phyloP scores from a whole-genome alignment of 1,139 yeast genomes.

The Wickerhamomyces sp. region DNA sequence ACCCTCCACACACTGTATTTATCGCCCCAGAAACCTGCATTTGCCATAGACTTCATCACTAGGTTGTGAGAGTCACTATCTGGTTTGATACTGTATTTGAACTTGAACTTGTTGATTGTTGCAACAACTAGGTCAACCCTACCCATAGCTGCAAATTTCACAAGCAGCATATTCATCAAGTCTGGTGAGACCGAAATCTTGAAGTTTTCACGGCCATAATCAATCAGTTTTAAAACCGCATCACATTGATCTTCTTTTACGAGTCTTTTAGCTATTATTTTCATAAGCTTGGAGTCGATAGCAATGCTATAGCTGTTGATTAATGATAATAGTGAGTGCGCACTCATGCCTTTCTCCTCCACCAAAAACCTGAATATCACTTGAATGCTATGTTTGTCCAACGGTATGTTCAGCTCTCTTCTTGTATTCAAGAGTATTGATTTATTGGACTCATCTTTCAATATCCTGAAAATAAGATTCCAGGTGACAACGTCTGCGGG shows the following conservation, averaged over 20 bases:
- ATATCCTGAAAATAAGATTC: constrained; percentile 29
- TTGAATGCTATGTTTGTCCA: constrained; percentile 13
- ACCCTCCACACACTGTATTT: constrained; percentile 23
- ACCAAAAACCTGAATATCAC: constrained; percentile 10
- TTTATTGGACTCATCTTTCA: constrained; percentile 27
- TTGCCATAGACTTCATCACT: constrained; percentile 29
- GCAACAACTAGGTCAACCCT: constrained; percentile 30
- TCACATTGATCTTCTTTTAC: constrained; percentile 23
- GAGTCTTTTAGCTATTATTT: constrained; percentile 22
- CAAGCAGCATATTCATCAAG: constrained; percentile 27
- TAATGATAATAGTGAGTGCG: constrained; percentile 14
- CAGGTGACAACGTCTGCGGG: constrained; percentile 36
- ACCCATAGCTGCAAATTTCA: constrained; percentile 26
- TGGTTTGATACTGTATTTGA: constrained; percentile 23
- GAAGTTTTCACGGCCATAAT: constrained; percentile 5
- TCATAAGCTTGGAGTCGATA: constrained; percentile 20
- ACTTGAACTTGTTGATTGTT: constrained; percentile 26
- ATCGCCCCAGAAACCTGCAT: constrained; percentile 26
- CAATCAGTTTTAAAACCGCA: constrained; percentile 19
- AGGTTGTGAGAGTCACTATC: constrained; percentile 26
- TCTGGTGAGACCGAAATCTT: constrained; percentile 11
- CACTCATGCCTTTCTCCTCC: constrained; percentile 4
- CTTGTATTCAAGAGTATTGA: constrained; percentile 25
- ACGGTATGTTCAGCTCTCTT: constrained; percentile 22
- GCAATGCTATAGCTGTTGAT: constrained; percentile 22